Percentiles rank a stretch among this genome's conserved stretches.
Evolutionary conservation across 2,329 filamentous ascomycete species (phyloP).

Genomic region (Penicillium carneum): DNA sequence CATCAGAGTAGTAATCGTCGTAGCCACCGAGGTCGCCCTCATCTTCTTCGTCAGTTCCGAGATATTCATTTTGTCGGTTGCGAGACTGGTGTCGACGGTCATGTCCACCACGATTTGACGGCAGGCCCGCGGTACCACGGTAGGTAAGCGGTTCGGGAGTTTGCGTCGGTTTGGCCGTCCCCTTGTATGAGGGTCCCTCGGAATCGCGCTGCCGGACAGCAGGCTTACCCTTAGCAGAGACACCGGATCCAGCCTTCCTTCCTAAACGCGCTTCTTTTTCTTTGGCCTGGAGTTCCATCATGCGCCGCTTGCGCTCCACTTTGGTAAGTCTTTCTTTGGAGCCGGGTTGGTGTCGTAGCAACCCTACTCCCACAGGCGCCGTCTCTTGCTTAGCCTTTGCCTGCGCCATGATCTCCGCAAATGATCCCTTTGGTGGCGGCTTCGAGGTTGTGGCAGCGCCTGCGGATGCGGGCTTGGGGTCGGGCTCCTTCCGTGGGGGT

Average conservation of each 20-base stretch:
- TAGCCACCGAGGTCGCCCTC: slow-evolving; percentile 52
- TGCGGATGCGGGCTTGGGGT: slow-evolving; percentile 16
- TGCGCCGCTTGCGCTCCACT: slow-evolving; percentile 60
- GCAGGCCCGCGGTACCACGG: slow-evolving; percentile 53
- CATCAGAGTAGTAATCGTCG: slow-evolving; percentile 55
- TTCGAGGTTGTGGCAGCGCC: slow-evolving; percentile 41
- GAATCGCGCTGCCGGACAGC: slow-evolving; percentile 43
- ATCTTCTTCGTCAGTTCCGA: slow-evolving; percentile 58
- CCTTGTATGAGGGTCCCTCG: slow-evolving; percentile 48
- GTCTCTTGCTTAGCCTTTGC: slow-evolving; percentile 63
- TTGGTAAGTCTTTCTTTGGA: slow-evolving; percentile 65
- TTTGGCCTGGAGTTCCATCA: slow-evolving; percentile 52
- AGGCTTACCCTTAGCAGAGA: slow-evolving; percentile 32
- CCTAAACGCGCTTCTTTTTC: slow-evolving; percentile 46
- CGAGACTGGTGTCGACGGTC: slow-evolving; percentile 40
- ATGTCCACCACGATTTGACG: slow-evolving; percentile 36
- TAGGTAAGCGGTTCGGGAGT: slow-evolving; percentile 43
- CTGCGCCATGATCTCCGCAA: slow-evolving; percentile 65
- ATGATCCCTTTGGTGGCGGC: slow-evolving; percentile 64
- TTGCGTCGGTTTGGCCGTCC: slow-evolving; percentile 46
- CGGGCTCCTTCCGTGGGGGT: slow-evolving; percentile 29
- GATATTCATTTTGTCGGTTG: slow-evolving; percentile 52
- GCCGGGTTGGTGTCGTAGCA: slow-evolving; percentile 63
- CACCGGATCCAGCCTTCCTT: slow-evolving; percentile 39
- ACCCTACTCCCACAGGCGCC: slow-evolving; percentile 56